Conservation (phyloP, 1,284 basidiomycete genomes). For the Trichosporon sp. region DNA sequence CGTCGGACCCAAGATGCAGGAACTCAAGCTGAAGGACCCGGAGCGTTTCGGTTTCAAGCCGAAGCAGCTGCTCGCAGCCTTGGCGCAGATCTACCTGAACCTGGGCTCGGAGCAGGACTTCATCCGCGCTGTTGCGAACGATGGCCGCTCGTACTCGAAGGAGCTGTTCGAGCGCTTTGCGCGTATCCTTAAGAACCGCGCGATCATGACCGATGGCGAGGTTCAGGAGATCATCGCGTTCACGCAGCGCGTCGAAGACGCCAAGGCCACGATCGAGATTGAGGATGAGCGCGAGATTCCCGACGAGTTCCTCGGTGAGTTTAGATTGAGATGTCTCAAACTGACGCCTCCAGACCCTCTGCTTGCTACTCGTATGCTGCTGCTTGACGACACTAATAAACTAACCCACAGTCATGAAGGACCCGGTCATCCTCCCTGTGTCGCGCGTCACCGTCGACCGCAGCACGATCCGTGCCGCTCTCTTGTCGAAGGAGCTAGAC, state of each 20-base stretch:
- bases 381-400: neutral
- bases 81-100: conserved; percentile 90
- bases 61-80: conserved; percentile 76
- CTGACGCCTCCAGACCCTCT: conserved; percentile 39
- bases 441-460: conserved; percentile 81
- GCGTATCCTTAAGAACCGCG: conserved; percentile 66
- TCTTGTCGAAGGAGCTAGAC: conserved; percentile 86
- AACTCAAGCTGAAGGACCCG: conserved; percentile 81
- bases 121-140: conserved; percentile 83
- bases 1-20: conserved; percentile 72
- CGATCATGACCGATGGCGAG: conserved; percentile 79
- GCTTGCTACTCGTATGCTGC: conserved; percentile 40
- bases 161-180: conserved; percentile 82
- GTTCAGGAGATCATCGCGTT: conserved; percentile 73
- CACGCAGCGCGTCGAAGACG: conserved; percentile 80
- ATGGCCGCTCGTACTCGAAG: conserved; percentile 87
- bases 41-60: conserved; percentile 92
- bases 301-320: conserved; percentile 87
- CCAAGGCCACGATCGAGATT: conserved; percentile 72
- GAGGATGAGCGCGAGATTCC: conserved; percentile 92
- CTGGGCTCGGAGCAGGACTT: conserved; percentile 79
- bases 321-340: conserved; percentile 20
- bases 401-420: conserved; percentile 78
- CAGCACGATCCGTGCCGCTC: conserved; percentile 91
- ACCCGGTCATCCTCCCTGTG: conserved; percentile 88